phyloP scores from a whole-genome alignment of 2,329 filamentous ascomycete genomes.

The Paradendryphiella salina region DNA sequence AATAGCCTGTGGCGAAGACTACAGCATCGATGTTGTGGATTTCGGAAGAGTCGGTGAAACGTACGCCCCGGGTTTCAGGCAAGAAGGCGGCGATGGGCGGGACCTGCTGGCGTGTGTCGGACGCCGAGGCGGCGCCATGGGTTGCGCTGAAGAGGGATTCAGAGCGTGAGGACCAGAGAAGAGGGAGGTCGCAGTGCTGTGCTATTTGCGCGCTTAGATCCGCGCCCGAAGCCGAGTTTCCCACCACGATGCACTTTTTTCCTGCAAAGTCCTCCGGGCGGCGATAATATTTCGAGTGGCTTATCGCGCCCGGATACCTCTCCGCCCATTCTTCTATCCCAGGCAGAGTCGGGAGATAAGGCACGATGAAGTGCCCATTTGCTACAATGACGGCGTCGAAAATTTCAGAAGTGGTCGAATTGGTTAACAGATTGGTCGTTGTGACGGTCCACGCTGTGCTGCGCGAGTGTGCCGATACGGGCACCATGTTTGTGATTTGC shows the following conservation, averaged over 20 bases:
- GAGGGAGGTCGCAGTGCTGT: constrained; percentile 58
- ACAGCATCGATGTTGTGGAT: constrained; percentile 73
- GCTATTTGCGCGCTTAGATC: constrained; percentile 82
- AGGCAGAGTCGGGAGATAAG: constrained; percentile 50
- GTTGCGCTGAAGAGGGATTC: constrained; percentile 19
- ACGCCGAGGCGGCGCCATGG: constrained; percentile 19
- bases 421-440: constrained; percentile 56
- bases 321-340: constrained; percentile 49
- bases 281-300: constrained; percentile 76
- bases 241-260: constrained; percentile 79
- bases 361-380: constrained; percentile 54
- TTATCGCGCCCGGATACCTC: constrained; percentile 46
- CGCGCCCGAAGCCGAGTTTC: constrained; percentile 79
- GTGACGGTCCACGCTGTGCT: constrained; percentile 62
- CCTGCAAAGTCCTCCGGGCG: constrained; percentile 62
- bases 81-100: constrained; percentile 59
- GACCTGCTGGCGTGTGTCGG: constrained; percentile 58
- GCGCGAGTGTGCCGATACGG: constrained; percentile 26
- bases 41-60: constrained; percentile 66
- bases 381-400: constrained; percentile 60
- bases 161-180: constrained; percentile 54
- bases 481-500: constrained; percentile 65
- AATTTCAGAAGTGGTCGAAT: constrained; percentile 44
- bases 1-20: constrained; percentile 87
- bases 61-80: constrained; percentile 62